Conservation (phyloP, 495 filamentous ascomycete species). For the Aspergillus steynii region DNA sequence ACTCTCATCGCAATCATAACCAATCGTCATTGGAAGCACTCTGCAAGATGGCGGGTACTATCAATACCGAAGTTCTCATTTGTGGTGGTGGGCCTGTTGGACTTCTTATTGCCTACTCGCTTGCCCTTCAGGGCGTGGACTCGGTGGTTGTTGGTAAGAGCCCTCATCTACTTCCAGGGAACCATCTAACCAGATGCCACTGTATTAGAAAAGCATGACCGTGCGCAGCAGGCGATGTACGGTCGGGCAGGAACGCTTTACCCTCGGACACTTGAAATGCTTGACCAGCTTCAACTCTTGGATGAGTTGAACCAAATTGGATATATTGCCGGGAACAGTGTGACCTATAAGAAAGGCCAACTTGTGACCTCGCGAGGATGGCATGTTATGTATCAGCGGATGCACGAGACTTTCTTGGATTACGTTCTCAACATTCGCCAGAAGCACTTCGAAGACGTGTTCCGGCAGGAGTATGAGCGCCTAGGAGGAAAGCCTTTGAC, state of each 20-base stretch:
- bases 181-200: not conserved
- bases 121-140: constrained; percentile 3
- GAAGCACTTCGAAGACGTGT: constrained; percentile 9
- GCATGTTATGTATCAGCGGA: constrained; percentile 11
- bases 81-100: constrained; percentile 11
- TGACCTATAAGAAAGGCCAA: constrained; percentile 10
- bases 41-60: not conserved
- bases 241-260: constrained; percentile 11
- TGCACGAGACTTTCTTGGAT: constrained; percentile 11
- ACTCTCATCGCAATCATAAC: too few relatives aligned
- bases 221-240: constrained; percentile 6
- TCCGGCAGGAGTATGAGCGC: constrained; percentile 4
- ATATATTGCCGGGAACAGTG: constrained; percentile 9
- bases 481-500: constrained; percentile 4
- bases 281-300: constrained; percentile 11
- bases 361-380: constrained; percentile 13
- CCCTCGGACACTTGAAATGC: constrained; percentile 8
- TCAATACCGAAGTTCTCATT: constrained; percentile 13
- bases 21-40: too few relatives aligned
- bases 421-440: constrained; percentile 13
- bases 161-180: not conserved
- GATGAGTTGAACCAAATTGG: constrained; percentile 9
- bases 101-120: constrained; percentile 5
- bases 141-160: constrained; percentile 7
- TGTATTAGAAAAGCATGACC: constrained; percentile 8